Conservation (phyloP, 495 filamentous ascomycete genomes). For the Tuber umbilicatum region DNA sequence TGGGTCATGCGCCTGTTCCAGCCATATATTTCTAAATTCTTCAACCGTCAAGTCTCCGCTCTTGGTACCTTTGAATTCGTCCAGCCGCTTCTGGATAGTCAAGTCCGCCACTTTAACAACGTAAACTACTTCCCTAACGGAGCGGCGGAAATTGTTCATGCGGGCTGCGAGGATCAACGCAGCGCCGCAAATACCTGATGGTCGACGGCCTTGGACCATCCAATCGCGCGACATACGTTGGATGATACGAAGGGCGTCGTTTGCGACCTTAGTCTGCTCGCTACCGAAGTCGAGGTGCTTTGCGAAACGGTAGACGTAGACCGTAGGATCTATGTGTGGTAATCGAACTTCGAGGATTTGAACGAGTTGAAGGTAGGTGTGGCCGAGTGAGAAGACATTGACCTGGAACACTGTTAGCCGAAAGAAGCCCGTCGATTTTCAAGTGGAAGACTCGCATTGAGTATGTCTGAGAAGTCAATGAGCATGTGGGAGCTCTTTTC, state of each 20-base stretch:
- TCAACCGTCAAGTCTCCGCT: constrained; percentile 74
- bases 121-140: constrained; percentile 86
- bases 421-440: background rate
- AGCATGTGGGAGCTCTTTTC: constrained; percentile 66
- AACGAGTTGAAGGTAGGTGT: constrained; percentile 54
- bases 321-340: constrained; percentile 62
- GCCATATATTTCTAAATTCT: constrained; percentile 67
- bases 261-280: constrained; percentile 68
- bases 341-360: constrained; percentile 66
- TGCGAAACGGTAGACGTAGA: constrained; percentile 78
- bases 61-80: constrained; percentile 79
- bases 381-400: constrained; percentile 86
- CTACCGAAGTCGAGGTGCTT: constrained; percentile 80
- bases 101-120: constrained; percentile 89
- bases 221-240: constrained; percentile 91
- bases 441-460: constrained; percentile 47
- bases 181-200: constrained; percentile 89
- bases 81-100: constrained; percentile 80
- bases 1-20: constrained; percentile 65
- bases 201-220: constrained; percentile 88
- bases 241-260: constrained; percentile 75
- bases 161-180: constrained; percentile 89
- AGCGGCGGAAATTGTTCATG: constrained; percentile 94
- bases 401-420: constrained; percentile 46
- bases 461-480: constrained; percentile 86